phyloP scores from a whole-genome alignment of 192 early-diverging fungal genomes.

The Coemansia sp. region DNA sequence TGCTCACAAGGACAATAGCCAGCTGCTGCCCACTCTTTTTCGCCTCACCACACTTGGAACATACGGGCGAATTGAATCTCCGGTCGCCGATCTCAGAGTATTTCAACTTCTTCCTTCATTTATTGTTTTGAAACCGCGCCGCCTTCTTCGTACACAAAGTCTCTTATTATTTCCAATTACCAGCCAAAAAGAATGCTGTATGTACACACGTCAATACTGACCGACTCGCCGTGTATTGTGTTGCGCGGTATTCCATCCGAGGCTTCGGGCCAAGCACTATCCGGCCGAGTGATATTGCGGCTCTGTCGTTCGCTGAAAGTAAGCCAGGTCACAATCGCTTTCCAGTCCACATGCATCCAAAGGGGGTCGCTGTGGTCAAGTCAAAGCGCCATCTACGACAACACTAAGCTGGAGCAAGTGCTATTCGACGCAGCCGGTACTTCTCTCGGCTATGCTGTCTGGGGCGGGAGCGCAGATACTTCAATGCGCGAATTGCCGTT shows the following conservation, averaged over 20 bases:
- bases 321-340: slow-evolving; percentile 15
- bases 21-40: background rate
- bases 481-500: slow-evolving; percentile 31
- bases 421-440: slow-evolving; percentile 24
- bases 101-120: background rate
- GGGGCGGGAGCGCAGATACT: slow-evolving; percentile 12
- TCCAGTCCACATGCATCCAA: slow-evolving; percentile 11
- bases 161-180: slow-evolving; percentile 4
- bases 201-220: slow-evolving; percentile 30
- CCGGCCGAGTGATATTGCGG: slow-evolving; percentile 35
- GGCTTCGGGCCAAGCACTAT: slow-evolving; percentile 29
- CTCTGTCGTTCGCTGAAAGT: slow-evolving; percentile 37
- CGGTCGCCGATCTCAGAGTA: background rate
- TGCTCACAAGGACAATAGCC: background rate
- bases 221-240: slow-evolving; percentile 14
- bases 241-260: slow-evolving; percentile 31
- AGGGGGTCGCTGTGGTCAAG: background rate
- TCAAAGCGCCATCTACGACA: slow-evolving; percentile 1
- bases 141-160: background rate
- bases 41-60: background rate
- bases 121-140: background rate
- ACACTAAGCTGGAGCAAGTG: slow-evolving; percentile 9
- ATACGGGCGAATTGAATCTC: background rate
- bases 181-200: slow-evolving; percentile 30
- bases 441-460: slow-evolving; percentile 11